Conservation (phyloP, 2,329 filamentous ascomycete genomes). For the Pseudopithomyces chartarum region DNA sequence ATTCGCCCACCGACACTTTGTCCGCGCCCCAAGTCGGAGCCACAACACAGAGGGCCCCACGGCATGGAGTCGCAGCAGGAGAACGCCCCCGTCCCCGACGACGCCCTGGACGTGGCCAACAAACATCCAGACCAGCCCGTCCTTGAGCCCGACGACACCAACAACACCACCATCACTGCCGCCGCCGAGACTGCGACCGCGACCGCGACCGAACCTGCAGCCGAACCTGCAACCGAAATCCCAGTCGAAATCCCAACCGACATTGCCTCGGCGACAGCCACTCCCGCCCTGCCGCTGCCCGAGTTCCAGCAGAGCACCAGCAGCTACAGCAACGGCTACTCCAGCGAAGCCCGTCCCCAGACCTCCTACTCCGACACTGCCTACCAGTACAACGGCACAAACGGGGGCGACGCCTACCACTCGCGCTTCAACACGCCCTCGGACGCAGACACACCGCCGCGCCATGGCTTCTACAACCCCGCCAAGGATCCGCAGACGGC, state of each 20-base stretch:
- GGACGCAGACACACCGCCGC: constrained; percentile 53
- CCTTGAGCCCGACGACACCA: constrained; percentile 53
- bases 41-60: constrained; percentile 13
- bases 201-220: constrained; percentile 24
- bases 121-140: constrained; percentile 44
- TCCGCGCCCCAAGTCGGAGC: constrained; percentile 20
- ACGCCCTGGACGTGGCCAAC: constrained; percentile 33
- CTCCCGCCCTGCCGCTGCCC: constrained; percentile 31
- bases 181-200: constrained; percentile 24
- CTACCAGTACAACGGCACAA: constrained; percentile 44
- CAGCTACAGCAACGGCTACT: constrained; percentile 32
- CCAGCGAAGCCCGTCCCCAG: constrained; percentile 55
- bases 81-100: constrained; percentile 14
- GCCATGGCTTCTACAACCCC: constrained; percentile 39
- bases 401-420: constrained; percentile 28
- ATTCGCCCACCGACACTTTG: constrained; percentile 30
- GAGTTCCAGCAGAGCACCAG: constrained; percentile 42
- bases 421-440: constrained; percentile 52
- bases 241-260: no score
- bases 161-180: constrained; percentile 54
- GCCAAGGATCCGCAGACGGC: constrained; percentile 42
- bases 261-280: no score
- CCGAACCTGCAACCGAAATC: background rate
- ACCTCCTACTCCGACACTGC: constrained; percentile 59
- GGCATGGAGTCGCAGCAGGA: constrained; percentile 27